Percentiles rank a stretch among this genome's conserved stretches.
These are phyloP conservation scores for Talaromyces islandicus DNA, from an alignment of 2,329 filamentous ascomycete species.

Conservation along the genomic window DNA sequence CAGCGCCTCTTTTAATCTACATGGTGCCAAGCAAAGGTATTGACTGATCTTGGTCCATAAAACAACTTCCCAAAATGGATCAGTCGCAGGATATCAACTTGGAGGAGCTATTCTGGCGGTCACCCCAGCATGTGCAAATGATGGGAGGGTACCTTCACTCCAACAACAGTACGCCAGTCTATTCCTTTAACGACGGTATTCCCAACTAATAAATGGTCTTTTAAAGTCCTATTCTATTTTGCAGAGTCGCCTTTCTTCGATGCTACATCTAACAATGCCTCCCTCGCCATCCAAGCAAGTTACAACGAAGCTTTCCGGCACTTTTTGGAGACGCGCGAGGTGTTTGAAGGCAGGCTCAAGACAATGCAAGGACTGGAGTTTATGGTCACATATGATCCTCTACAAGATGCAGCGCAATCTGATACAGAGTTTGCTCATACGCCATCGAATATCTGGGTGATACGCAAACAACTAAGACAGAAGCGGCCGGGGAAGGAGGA, in stretches of 20 bases:
- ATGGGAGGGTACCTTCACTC: constrained; percentile 42
- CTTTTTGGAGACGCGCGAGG: constrained; percentile 49
- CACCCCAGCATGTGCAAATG: constrained; percentile 40
- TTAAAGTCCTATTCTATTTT: constrained; percentile 56
- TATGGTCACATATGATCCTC: constrained; percentile 53
- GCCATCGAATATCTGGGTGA: constrained; percentile 52
- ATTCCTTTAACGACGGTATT: too few species aligned
- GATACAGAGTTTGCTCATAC: constrained; percentile 38
- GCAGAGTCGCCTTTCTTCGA: constrained; percentile 60
- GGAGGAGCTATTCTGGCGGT: constrained; percentile 42
- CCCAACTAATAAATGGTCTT: neutral
- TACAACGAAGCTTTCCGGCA: constrained; percentile 45
- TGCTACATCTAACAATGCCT: constrained; percentile 54
- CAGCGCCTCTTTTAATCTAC: neutral
- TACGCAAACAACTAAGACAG: constrained; percentile 52
- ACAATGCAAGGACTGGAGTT: constrained; percentile 55
- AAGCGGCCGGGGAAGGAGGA: constrained; percentile 39
- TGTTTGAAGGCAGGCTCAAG: constrained; percentile 50
- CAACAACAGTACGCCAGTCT: constrained; percentile 33
- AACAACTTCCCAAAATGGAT: constrained; percentile 22
- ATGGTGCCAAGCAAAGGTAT: neutral
- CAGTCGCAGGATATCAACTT: constrained; percentile 29
- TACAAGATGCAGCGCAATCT: constrained; percentile 40
- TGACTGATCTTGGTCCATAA: neutral
- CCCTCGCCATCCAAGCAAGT: constrained; percentile 47